A percentile compares a stretch with the other conserved stretches of the same genome.
Conservation (phyloP, 306 rosid species). For the Pyrus bretschneideri region DNA sequence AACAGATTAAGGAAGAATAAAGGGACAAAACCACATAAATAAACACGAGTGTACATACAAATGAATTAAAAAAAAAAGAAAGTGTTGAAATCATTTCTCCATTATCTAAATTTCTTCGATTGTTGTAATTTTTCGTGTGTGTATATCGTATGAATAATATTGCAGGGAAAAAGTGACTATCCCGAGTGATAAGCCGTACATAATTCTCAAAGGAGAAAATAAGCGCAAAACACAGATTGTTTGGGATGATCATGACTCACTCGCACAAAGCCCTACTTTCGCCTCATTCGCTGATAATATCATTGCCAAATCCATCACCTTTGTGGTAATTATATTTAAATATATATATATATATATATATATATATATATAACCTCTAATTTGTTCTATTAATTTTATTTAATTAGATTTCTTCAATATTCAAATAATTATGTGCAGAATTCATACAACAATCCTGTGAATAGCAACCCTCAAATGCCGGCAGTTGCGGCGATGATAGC, state of each 20-base stretch:
- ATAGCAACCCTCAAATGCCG: slow-evolving; percentile 7
- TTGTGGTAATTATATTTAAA: slow-evolving; percentile 36
- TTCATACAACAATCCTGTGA: slow-evolving; percentile 39
- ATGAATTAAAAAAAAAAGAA: too few relatives aligned
- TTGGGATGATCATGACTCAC: slow-evolving; percentile 54
- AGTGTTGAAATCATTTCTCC: too few relatives aligned
- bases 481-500: slow-evolving; percentile 64
- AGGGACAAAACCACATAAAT: too few relatives aligned
- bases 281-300: slow-evolving; percentile 37
- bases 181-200: slow-evolving; percentile 51
- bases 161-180: slow-evolving; percentile 22
- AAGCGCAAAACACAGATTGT: slow-evolving; percentile 40
- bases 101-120: too few relatives aligned
- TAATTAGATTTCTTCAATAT: neutral
- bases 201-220: slow-evolving; percentile 52
- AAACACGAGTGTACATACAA: too few relatives aligned
- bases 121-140: too few relatives aligned
- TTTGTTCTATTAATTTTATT: neutral
- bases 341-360: too few relatives aligned
- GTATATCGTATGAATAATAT: too few relatives aligned
- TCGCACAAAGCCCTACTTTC: slow-evolving; percentile 61
- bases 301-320: slow-evolving; percentile 46
- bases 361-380: too few relatives aligned
- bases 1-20: too few relatives aligned
- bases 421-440: slow-evolving; percentile 21